A percentile compares a stretch with the other conserved stretches of the same genome.
These are phyloP conservation scores for Drechslerella stenobrocha DNA, from an alignment of 2,329 filamentous ascomycete species.

Conservation along the genomic window DNA sequence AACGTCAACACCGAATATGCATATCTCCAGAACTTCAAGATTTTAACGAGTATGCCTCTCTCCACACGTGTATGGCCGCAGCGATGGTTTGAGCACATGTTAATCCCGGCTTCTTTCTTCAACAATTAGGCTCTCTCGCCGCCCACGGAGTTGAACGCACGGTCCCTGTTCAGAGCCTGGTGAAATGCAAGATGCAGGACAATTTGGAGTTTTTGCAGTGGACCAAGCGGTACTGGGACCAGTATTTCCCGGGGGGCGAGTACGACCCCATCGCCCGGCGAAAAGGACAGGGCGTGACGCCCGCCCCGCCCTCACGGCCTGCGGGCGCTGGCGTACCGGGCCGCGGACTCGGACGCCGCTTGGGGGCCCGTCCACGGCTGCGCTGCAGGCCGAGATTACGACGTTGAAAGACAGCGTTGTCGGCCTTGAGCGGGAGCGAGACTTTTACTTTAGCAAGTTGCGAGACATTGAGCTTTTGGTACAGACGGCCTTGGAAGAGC, in stretches of 20 bases:
- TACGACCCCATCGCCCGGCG: slow-evolving; percentile 87
- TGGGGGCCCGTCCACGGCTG: slow-evolving; percentile 65
- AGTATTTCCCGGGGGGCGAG: slow-evolving; percentile 94
- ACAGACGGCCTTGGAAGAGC: slow-evolving; percentile 87
- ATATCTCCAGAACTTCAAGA: slow-evolving; percentile 98
- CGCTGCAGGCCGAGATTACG: slow-evolving; percentile 79
- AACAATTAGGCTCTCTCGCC: slow-evolving; percentile 80
- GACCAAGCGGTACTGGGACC: slow-evolving; percentile 96
- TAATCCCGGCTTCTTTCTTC: no score
- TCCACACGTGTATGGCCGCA: not conserved
- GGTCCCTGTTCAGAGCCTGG: slow-evolving; percentile 81
- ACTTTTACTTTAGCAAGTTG: slow-evolving; percentile 99
- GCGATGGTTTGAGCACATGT: slow-evolving; percentile 10
- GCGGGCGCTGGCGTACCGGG: slow-evolving; percentile 58
- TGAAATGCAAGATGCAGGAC: slow-evolving; percentile 99
- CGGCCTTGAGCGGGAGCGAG: slow-evolving; percentile 90
- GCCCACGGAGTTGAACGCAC: slow-evolving; percentile 87
- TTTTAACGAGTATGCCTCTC: slow-evolving; percentile 77
- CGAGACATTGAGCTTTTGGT: slow-evolving; percentile 94
- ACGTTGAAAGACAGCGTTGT: slow-evolving; percentile 93
- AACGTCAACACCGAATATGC: slow-evolving; percentile 96
- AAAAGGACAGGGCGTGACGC: slow-evolving; percentile 70
- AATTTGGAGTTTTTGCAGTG: slow-evolving; percentile 99
- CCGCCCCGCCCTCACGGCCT: slow-evolving; percentile 57
- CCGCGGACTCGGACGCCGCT: slow-evolving; percentile 54